Percentiles rank a stretch among this genome's conserved stretches.
Evolutionary conservation across 164 flowering plant species (phyloP).

Genomic region (Platanus orientalis): DNA sequence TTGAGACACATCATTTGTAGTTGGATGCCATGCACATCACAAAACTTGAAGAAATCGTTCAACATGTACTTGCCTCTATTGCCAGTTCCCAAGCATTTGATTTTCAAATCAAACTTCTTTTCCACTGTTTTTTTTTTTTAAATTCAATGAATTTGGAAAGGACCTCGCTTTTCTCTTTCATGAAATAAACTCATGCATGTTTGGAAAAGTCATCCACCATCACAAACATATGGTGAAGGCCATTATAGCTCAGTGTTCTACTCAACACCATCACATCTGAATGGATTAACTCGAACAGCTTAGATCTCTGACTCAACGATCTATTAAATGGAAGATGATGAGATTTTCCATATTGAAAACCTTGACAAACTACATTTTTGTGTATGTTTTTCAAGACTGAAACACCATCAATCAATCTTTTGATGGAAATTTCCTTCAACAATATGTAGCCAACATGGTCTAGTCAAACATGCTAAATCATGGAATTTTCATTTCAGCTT

Average conservation of each 20-base stretch:
- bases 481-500: no score
- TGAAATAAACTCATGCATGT: slow-evolving; percentile 6
- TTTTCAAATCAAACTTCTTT: slow-evolving; percentile 11
- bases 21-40: slow-evolving; percentile 12
- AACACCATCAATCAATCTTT: no score
- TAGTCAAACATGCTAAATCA: no score
- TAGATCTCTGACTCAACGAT: slow-evolving; percentile 1
- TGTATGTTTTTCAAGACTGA: slow-evolving; percentile 7
- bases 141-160: slow-evolving; percentile 9
- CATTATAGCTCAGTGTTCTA: slow-evolving; percentile 8
- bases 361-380: slow-evolving; percentile 7
- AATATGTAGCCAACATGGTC: no score
- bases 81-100: slow-evolving; percentile 12
- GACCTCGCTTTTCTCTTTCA: slow-evolving; percentile 8
- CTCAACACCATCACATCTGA: slow-evolving; percentile 13
- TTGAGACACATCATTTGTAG: slow-evolving; percentile 26
- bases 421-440: slow-evolving; percentile 7
- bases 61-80: no score
- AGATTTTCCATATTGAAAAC: slow-evolving; percentile 20
- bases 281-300: slow-evolving; percentile 6
- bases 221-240: slow-evolving; percentile 1
- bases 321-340: slow-evolving; percentile 10
- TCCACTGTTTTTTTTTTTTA: background rate
- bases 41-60: slow-evolving; percentile 7
- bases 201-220: slow-evolving; percentile 26